Percentiles rank a stretch among this genome's conserved stretches.
Conservation (phyloP, 352 stramenopile species). For the Pythium aphanidermatum region DNA sequence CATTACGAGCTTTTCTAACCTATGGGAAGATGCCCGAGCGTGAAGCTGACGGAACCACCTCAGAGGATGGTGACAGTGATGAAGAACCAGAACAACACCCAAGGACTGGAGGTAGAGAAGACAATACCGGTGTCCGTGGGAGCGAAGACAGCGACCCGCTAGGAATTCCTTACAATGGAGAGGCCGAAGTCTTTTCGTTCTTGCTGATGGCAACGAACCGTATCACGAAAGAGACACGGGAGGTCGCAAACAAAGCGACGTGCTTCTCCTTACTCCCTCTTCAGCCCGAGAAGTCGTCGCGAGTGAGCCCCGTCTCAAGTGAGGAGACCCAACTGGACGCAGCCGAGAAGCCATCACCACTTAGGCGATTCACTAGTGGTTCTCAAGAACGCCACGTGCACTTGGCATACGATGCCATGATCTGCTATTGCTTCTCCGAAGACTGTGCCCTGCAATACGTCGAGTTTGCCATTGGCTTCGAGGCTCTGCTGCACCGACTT, state of each 20-base stretch:
- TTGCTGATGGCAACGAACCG: conserved; percentile 68
- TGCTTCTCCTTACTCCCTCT: conserved; percentile 36
- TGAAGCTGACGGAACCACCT: conserved; percentile 1
- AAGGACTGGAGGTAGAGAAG: conserved; percentile 5
- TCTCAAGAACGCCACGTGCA: conserved; percentile 64
- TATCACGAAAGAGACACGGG: conserved; percentile 50
- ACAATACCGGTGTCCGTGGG: conserved; percentile 29
- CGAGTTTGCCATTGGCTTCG: conserved; percentile 84
- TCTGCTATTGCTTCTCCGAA: conserved; percentile 74
- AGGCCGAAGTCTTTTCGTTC: conserved; percentile 57
- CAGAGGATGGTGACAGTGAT: conserved; percentile 3
- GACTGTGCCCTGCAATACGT: conserved; percentile 62
- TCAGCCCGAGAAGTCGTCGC: background rate
- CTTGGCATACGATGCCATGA: conserved; percentile 69
- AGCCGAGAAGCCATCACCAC: background rate
- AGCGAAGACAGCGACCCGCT: conserved; percentile 53
- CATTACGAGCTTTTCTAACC: conserved; percentile 76
- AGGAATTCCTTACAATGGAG: conserved; percentile 50
- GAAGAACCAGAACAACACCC: conserved; percentile 4
- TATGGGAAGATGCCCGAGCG: conserved; percentile 65
- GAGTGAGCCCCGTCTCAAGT: background rate
- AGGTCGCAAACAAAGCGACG: conserved; percentile 50
- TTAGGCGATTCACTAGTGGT: background rate
- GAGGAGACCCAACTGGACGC: background rate
- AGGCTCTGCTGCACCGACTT: conserved; percentile 72